A percentile compares a stretch with the other conserved stretches of the same genome.
Evolutionary conservation across 345 rosid species (phyloP).

Genomic region (Erysimum cheiranthoides): DNA sequence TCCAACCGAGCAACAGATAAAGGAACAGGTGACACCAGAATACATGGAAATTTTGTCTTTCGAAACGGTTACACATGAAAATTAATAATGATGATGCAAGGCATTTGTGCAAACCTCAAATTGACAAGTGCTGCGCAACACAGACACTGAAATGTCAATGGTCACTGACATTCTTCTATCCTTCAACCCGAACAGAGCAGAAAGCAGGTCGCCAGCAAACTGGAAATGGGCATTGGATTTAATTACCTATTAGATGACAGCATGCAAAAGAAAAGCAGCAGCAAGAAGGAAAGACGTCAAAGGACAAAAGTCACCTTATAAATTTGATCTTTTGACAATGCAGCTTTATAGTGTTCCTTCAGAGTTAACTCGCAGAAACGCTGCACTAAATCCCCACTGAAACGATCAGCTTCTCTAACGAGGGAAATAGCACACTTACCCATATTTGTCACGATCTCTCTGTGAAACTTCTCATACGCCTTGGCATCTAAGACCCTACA

Average conservation of each 20-base stretch:
- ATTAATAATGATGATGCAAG: conserved; percentile 17
- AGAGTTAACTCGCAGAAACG: conserved; percentile 55
- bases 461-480: conserved; percentile 62
- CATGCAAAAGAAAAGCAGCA: conserved; percentile 2
- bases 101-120: conserved; percentile 59
- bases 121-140: conserved; percentile 53
- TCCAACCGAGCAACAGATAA: conserved; percentile 10
- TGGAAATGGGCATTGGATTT: conserved; percentile 42
- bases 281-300: conserved; percentile 17
- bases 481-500: conserved; percentile 68
- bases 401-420: conserved; percentile 56
- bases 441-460: conserved; percentile 55
- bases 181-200: conserved; percentile 56
- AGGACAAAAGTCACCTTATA: conserved; percentile 60
- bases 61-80: conserved; percentile 9
- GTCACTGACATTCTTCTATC: conserved; percentile 46
- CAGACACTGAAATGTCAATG: conserved; percentile 49
- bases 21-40: conserved; percentile 32
- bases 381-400: conserved; percentile 51
- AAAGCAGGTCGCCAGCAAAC: conserved; percentile 74
- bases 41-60: not conserved
- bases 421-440: conserved; percentile 61
- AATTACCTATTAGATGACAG: conserved; percentile 7
- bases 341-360: conserved; percentile 57
- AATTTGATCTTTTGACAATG: conserved; percentile 61